Evolutionary conservation across 176 grass and related monocot species (phyloP).

Genomic region (Phoenix roebelenii): DNA sequence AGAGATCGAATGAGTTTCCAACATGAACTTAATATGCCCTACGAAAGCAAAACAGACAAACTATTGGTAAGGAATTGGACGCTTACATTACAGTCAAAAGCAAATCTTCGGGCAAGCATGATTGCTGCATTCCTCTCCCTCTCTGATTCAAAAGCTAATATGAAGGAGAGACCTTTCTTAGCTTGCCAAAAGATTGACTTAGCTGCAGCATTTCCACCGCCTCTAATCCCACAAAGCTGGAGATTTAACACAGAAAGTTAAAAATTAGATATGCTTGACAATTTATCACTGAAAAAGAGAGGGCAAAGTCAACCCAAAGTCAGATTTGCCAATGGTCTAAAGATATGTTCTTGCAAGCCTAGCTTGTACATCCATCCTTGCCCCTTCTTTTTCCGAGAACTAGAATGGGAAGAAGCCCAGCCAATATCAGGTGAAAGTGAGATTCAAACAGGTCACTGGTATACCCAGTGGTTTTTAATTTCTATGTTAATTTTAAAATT

Average conservation of each 20-base stretch:
- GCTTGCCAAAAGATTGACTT: constrained; percentile 80
- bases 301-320: too few species aligned
- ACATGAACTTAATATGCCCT: too few species aligned
- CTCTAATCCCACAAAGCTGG: constrained; percentile 78
- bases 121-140: constrained; percentile 85
- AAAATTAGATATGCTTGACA: too few species aligned
- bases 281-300: too few species aligned
- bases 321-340: too few species aligned
- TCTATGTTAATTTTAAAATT: too few species aligned
- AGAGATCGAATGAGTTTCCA: too few species aligned
- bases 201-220: constrained; percentile 64
- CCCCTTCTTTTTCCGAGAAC: too few species aligned
- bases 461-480: too few species aligned
- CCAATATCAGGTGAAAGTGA: too few species aligned
- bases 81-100: constrained; percentile 81
- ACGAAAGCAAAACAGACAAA: not conserved
- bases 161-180: constrained; percentile 55
- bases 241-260: constrained; percentile 10
- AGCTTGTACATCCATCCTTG: not conserved
- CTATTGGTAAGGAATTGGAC: not conserved
- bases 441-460: too few species aligned
- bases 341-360: not conserved
- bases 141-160: constrained; percentile 73
- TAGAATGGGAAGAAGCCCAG: too few species aligned
- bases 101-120: constrained; percentile 83